phyloP scores from a whole-genome alignment of 805 yeast genomes.

The Grigorovia yakushimaensis region DNA sequence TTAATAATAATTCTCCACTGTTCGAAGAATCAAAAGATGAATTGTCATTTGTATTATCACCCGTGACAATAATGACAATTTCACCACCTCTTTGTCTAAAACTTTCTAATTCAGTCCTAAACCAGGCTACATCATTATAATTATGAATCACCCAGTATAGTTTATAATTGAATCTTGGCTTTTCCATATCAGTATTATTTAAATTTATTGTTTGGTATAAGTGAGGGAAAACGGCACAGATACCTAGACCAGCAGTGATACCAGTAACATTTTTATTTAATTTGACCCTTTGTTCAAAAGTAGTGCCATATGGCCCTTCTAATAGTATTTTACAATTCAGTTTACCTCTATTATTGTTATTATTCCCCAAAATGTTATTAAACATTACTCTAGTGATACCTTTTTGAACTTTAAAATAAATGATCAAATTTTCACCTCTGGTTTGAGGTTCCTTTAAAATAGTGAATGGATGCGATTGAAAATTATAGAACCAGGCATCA shows the following conservation, averaged over 20 bases:
- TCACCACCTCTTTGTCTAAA: conserved; percentile 26
- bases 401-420: conserved; percentile 42
- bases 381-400: conserved; percentile 45
- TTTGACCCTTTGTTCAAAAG: conserved; percentile 29
- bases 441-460: conserved; percentile 33
- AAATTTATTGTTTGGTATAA: conserved; percentile 23
- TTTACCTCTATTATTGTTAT: conserved; percentile 20
- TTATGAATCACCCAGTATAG: conserved; percentile 59
- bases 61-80: conserved; percentile 5
- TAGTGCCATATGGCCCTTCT: conserved; percentile 57
- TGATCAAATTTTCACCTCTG: conserved; percentile 18
- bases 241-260: conserved; percentile 45
- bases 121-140: conserved; percentile 40
- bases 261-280: conserved; percentile 32
- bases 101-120: conserved; percentile 32
- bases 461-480: conserved; percentile 68
- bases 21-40: not conserved
- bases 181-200: conserved; percentile 6
- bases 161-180: conserved; percentile 23
- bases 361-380: conserved; percentile 23
- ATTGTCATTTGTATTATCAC: not conserved
- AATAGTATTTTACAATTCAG: conserved; percentile 32
- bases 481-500: conserved; percentile 38
- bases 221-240: conserved; percentile 42
- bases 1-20: not conserved